Conservation (phyloP, 2,329 filamentous ascomycete genomes). For the Thelonectria discophora region DNA sequence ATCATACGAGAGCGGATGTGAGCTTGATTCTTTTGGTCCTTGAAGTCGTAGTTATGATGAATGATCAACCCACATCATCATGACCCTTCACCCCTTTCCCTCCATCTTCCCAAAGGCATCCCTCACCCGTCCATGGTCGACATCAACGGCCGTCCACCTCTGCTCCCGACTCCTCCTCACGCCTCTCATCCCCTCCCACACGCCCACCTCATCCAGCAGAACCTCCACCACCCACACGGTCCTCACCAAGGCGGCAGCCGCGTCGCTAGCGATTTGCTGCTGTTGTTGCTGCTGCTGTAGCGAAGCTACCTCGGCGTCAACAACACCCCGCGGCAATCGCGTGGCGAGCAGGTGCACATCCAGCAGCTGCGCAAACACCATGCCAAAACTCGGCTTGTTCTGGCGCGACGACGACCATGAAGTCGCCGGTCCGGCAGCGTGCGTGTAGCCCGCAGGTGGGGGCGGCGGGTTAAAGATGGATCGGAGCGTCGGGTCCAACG, state of each 20-base stretch:
- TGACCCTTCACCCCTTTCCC: conserved; percentile 16
- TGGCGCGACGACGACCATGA: conserved; percentile 31
- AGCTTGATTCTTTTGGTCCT: conserved; percentile 1
- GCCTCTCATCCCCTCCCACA: conserved; percentile 52
- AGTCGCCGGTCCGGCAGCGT: conserved; percentile 23
- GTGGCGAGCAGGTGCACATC: conserved; percentile 64
- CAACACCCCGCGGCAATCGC: conserved; percentile 50
- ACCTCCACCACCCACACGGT: conserved; percentile 60
- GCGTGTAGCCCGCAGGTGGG: conserved; percentile 29
- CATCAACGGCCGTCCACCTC: conserved; percentile 61
- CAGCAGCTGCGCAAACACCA: conserved; percentile 63
- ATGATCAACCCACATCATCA: not conserved
- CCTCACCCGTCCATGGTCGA: conserved; percentile 51
- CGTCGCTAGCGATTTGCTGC: not conserved
- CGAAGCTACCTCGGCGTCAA: conserved; percentile 50
- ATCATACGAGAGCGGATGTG: conserved; percentile 28
- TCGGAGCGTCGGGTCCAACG: conserved; percentile 56
- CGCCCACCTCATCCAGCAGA: conserved; percentile 59
- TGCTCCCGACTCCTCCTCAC: conserved; percentile 55
- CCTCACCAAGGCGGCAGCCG: conserved; percentile 24
- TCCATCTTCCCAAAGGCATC: conserved; percentile 47
- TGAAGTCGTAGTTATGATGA: not conserved
- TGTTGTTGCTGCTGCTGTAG: too few species aligned
- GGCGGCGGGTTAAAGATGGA: conserved; percentile 57
- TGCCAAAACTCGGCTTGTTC: conserved; percentile 62